Conservation (phyloP, 2,329 filamentous ascomycete genomes). For the Hansfordia pulvinata region DNA sequence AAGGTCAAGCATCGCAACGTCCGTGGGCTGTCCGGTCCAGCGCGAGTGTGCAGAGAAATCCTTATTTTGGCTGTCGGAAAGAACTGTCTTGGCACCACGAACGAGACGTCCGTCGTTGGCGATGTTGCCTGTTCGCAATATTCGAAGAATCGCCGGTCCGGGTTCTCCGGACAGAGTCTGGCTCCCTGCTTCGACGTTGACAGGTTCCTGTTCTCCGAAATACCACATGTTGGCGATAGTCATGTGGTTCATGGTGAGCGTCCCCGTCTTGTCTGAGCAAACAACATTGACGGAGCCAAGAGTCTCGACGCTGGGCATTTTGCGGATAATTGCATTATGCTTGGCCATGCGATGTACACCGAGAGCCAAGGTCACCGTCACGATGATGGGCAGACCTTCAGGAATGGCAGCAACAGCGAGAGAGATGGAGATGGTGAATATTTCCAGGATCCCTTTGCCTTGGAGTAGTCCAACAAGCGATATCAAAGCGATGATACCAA, state of each 20-base stretch:
- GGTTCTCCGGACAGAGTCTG: slow-evolving; percentile 42
- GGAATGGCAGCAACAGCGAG: slow-evolving; percentile 93
- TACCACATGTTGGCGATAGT: slow-evolving; percentile 95
- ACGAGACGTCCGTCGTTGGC: slow-evolving; percentile 86
- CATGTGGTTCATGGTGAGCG: slow-evolving; percentile 96
- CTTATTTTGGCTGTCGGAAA: slow-evolving; percentile 72
- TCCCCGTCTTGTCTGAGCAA: slow-evolving; percentile 96
- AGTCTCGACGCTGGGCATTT: slow-evolving; percentile 93
- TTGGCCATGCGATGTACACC: slow-evolving; percentile 95
- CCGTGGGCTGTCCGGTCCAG: slow-evolving; percentile 94
- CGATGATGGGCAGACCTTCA: slow-evolving; percentile 92
- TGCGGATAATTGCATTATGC: slow-evolving; percentile 86
- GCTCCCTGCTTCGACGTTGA: slow-evolving; percentile 40
- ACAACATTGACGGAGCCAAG: slow-evolving; percentile 99
- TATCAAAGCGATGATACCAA: slow-evolving; percentile 85
- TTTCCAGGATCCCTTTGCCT: slow-evolving; percentile 79
- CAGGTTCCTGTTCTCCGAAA: slow-evolving; percentile 50
- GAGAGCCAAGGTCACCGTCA: slow-evolving; percentile 88
- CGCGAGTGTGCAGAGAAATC: slow-evolving; percentile 58
- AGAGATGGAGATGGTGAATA: slow-evolving; percentile 96
- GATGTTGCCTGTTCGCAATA: slow-evolving; percentile 87
- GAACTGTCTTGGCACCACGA: slow-evolving; percentile 61
- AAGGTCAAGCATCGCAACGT: slow-evolving; percentile 92
- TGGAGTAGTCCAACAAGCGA: slow-evolving; percentile 82
- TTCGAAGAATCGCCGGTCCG: slow-evolving; percentile 62